A percentile compares a stretch with the other conserved stretches of the same genome.
These are phyloP conservation scores for Gnaphalium uliginosum DNA, from an alignment of 129 eudicot species.

Conservation along the genomic window DNA sequence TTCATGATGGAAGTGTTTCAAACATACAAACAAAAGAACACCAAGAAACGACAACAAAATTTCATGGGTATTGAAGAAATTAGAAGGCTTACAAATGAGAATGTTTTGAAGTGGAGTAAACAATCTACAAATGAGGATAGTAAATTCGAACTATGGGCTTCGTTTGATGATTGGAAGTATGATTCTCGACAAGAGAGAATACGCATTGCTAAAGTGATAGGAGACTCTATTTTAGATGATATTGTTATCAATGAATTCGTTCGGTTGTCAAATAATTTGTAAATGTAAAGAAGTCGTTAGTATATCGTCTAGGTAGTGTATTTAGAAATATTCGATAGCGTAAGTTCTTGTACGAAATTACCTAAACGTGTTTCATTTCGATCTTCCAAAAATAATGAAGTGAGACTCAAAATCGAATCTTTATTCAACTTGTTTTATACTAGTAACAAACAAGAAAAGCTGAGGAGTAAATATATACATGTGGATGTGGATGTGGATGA, in stretches of 20 bases:
- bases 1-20: not conserved
- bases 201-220: not conserved
- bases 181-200: slow-evolving; percentile 11
- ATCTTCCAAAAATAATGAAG: not conserved
- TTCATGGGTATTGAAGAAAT: not conserved
- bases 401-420: not conserved
- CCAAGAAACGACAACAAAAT: not conserved
- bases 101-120: slow-evolving; percentile 1
- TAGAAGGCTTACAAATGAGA: not conserved
- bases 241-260: not conserved
- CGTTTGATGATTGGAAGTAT: not conserved
- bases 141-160: not conserved
- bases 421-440: not conserved
- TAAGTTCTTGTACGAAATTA: not conserved
- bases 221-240: slow-evolving; percentile 4
- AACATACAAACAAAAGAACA: not conserved
- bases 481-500: too few relatives aligned
- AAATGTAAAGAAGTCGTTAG: not conserved
- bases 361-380: not conserved
- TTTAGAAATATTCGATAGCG: not conserved
- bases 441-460: not conserved
- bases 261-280: not conserved
- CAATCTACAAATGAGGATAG: not conserved
- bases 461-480: not conserved
- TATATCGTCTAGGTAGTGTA: not conserved